phyloP scores from a whole-genome alignment of 2,329 filamentous ascomycete genomes.

The Pseudogymnoascus sp. region DNA sequence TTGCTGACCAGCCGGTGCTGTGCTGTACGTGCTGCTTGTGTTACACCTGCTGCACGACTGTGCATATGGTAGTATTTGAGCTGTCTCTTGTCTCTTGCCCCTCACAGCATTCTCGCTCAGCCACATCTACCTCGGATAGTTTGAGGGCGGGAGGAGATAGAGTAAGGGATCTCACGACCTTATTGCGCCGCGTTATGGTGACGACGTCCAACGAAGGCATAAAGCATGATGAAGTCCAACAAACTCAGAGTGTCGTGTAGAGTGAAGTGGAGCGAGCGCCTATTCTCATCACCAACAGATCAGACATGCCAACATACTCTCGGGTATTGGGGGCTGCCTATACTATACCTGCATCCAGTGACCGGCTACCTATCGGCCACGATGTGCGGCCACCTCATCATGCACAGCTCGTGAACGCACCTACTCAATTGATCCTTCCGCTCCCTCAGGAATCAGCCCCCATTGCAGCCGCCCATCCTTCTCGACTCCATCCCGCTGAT shows the following conservation, averaged over 20 bases:
- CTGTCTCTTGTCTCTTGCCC: not conserved
- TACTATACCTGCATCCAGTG: not conserved
- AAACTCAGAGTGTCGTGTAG: not conserved
- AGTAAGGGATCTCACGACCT: not conserved
- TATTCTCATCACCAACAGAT: not conserved
- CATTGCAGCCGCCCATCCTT: not conserved
- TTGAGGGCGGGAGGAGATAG: not conserved
- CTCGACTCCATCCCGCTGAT: not conserved
- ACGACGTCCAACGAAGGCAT: not conserved
- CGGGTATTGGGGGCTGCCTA: not conserved
- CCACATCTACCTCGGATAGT: not conserved
- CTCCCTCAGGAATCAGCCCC: not conserved
- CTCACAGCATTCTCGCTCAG: not conserved
- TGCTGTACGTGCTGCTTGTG: not conserved
- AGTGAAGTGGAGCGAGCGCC: not conserved
- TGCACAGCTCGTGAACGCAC: not conserved
- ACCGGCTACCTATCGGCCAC: not conserved
- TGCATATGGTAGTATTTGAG: conserved; percentile 8
- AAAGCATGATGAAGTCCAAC: not conserved
- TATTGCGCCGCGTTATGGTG: not conserved
- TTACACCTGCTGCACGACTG: not conserved
- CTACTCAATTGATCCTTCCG: conserved; percentile 1
- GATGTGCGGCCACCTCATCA: not conserved
- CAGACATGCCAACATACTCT: not conserved
- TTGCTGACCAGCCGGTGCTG: not conserved